Conservation (phyloP, 176 grass and related monocot species). For the Musa schizocarpa region DNA sequence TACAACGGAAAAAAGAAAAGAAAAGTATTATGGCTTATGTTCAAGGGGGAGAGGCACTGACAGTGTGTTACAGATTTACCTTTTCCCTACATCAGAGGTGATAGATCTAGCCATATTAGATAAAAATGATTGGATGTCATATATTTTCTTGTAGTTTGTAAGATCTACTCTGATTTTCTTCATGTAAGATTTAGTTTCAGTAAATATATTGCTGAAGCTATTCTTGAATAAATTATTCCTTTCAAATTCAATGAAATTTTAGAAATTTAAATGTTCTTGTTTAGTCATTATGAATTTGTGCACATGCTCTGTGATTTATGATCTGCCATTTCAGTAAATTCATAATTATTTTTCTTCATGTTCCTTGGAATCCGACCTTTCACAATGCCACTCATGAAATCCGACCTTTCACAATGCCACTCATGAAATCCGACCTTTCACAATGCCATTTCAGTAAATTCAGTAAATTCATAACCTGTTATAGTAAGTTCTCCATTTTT, state of each 20-base stretch:
- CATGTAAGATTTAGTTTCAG: neutral
- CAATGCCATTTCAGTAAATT: neutral
- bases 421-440: no score
- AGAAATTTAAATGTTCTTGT: neutral
- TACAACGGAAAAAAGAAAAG: no score
- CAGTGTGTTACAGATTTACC: no score
- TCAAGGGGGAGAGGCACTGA: no score
- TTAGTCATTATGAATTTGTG: neutral
- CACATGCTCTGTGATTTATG: neutral
- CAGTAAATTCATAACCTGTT: neutral
- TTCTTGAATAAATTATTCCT: neutral
- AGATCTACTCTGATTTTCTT: neutral
- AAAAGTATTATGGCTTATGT: no score
- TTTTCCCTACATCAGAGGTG: no score
- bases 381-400: no score
- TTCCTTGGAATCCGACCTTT: neutral
- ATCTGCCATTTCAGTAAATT: neutral
- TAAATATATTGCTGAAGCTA: neutral
- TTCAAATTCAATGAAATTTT: neutral
- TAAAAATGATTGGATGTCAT: no score
- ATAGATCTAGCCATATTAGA: no score
- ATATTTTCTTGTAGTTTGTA: no score
- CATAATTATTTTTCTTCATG: neutral
- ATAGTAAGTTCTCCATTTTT: slow-evolving; percentile 12
- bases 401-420: no score